Base-by-base conservation (phyloP, 257 asterid species). In the Ilex aquifolium region DNA sequence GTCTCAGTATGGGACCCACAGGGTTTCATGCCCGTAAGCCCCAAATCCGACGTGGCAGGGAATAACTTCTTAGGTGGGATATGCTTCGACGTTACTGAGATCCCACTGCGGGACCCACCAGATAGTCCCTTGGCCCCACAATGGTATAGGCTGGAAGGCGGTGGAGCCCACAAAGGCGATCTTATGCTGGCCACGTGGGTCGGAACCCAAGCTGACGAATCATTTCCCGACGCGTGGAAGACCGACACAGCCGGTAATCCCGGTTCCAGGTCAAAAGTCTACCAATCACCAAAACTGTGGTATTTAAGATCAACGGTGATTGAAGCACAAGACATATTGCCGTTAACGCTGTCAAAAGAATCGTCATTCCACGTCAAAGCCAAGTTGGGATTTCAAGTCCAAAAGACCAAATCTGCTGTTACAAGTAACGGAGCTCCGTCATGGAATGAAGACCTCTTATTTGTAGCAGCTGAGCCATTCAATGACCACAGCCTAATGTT, bases 101-200 rank as follows among this genome's bases (percentile, higher is more conserved):
- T 90, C 70, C 97, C 93, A 1, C 15, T 88, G 49, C 58, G 97
- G 64, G 97, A 90, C 74, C 97, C 97, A 13, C 97, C 96, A 0
- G 96, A 88, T 63, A 88, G 97, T 63, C 76, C 97, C 0, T 57
- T 90, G 74, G 97, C 97, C 72, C 93, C 96, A 16, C 96, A 88
- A 54, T 90, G 96, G 96, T 90, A 90, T 61, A 78, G 97, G 13
- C 85, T 90, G 14, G 97, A 90, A 61, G 97, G 95, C 10, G 96
- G 96, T 7, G 96, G 92, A 57, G 97, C 93, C 63, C 82, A 83
- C 76, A 72, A 74, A 29, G 95, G 96, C 13, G 96, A 90, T 73
- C 82, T 88, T 54, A 90, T 90, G 96, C 93, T 90, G 7, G 96
- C 97, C 76, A 75, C 97, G 21, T 90, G 96, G 97, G 70, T 88